Conservation (phyloP, 1,139 yeast genomes). For the Citeromyces hawaiiensis region DNA sequence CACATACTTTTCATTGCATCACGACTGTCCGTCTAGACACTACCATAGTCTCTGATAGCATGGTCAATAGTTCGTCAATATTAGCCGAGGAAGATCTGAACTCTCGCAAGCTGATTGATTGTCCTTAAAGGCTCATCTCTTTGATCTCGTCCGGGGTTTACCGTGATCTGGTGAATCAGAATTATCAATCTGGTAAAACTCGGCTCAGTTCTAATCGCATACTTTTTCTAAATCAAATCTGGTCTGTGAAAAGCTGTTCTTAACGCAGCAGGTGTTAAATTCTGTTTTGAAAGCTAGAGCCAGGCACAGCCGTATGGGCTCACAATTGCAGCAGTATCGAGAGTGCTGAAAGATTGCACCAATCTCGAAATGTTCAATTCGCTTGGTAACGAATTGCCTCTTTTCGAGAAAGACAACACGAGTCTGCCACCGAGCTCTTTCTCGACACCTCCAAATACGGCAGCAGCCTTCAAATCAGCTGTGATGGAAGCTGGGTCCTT, state of each 20-base stretch:
- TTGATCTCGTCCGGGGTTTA: too few relatives aligned
- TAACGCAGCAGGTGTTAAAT: conserved; percentile 16
- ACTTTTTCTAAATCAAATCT: too few relatives aligned
- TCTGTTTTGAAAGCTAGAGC: neutral
- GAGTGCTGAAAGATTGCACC: conserved; percentile 15
- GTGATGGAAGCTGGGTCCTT: conserved; percentile 71
- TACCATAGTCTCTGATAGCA: too few relatives aligned
- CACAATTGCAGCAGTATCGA: conserved; percentile 11
- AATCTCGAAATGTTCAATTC: conserved; percentile 17
- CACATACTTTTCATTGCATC: too few relatives aligned
- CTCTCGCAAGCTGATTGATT: too few relatives aligned
- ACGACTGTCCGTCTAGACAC: too few relatives aligned
- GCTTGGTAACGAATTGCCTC: conserved; percentile 21
- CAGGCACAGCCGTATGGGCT: neutral
- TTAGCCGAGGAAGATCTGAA: too few relatives aligned
- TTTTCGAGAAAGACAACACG: conserved; percentile 2
- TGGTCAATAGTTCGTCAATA: too few relatives aligned
- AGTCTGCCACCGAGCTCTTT: conserved; percentile 15
- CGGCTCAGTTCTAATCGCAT: too few relatives aligned
- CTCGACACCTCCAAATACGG: conserved; percentile 20
- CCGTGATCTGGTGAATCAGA: too few relatives aligned
- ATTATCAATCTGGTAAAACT: too few relatives aligned
- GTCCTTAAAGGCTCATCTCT: too few relatives aligned
- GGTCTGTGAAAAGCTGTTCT: conserved; percentile 47
- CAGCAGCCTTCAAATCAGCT: conserved; percentile 78